A percentile compares a stretch with the other conserved stretches of the same genome.
phyloP scores from a whole-genome alignment of 805 yeast species.

The Nematodospora valgi region DNA sequence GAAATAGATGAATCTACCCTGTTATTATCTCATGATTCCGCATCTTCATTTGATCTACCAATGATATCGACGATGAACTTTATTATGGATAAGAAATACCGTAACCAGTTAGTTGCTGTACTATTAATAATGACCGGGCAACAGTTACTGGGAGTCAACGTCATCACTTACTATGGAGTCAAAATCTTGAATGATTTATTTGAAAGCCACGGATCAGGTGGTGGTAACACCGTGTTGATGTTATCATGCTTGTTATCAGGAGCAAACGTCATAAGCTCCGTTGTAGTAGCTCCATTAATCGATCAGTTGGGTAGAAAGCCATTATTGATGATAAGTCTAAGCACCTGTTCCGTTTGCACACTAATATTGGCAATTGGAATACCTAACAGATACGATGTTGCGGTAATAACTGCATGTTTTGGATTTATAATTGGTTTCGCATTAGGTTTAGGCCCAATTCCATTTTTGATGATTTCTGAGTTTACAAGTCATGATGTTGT shows the following conservation, averaged over 20 bases:
- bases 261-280: slow-evolving; percentile 68
- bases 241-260: slow-evolving; percentile 73
- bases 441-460: slow-evolving; percentile 35
- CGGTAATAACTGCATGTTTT: slow-evolving; percentile 26
- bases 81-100: slow-evolving; percentile 16
- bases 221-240: slow-evolving; percentile 42
- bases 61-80: slow-evolving; percentile 18
- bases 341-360: slow-evolving; percentile 21
- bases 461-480: slow-evolving; percentile 37
- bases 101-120: slow-evolving; percentile 27
- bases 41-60: slow-evolving; percentile 21
- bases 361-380: slow-evolving; percentile 26
- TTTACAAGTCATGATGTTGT: slow-evolving; percentile 30
- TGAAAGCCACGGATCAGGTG: slow-evolving; percentile 2
- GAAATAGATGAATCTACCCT: slow-evolving; percentile 4
- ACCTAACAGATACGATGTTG: slow-evolving; percentile 10
- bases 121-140: slow-evolving; percentile 35
- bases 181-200: slow-evolving; percentile 43
- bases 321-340: slow-evolving; percentile 24
- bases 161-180: slow-evolving; percentile 89
- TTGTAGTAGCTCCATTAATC: slow-evolving; percentile 63
- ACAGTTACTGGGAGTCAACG: slow-evolving; percentile 73
- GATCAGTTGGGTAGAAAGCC: slow-evolving; percentile 70
- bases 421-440: slow-evolving; percentile 32
- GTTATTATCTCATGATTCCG: slow-evolving; percentile 1